A percentile compares a stretch with the other conserved stretches of the same genome.
Conservation (phyloP, 129 eudicot species). For the Lactuca sativa region DNA sequence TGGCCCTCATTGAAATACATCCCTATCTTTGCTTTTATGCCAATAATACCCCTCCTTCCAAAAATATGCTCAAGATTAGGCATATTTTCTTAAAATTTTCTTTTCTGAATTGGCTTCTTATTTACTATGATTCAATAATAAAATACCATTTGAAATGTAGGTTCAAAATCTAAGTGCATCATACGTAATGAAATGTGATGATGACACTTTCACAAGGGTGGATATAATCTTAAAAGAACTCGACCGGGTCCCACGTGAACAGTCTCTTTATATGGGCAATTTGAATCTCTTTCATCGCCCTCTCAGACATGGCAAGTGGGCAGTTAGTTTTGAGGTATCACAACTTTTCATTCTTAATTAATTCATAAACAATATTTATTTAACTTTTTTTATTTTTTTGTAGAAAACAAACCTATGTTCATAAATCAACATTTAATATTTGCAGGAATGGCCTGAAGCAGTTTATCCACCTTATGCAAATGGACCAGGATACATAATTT, state of each 20-base stretch:
- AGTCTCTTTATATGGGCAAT: slow-evolving; percentile 85
- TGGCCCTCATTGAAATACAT: no score
- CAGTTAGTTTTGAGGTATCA: slow-evolving; percentile 81
- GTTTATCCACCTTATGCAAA: slow-evolving; percentile 93
- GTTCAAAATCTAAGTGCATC: slow-evolving; percentile 66
- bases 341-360: background rate
- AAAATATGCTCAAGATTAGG: no score
- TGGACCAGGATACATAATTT: slow-evolving; percentile 85
- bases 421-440: background rate
- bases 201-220: slow-evolving; percentile 84
- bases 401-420: no score
- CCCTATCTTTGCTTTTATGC: no score
- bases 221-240: slow-evolving; percentile 68
- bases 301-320: slow-evolving; percentile 95
- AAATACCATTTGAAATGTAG: slow-evolving; percentile 42
- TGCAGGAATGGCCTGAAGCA: slow-evolving; percentile 94
- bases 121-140: background rate
- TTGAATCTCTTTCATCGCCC: slow-evolving; percentile 84
- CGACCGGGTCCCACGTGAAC: slow-evolving; percentile 39
- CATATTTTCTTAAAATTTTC: no score
- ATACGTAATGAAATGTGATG: slow-evolving; percentile 92
- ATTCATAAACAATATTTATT: background rate
- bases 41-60: no score
- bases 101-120: slow-evolving; percentile 1
- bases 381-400: no score